Evolutionary conservation across 2,329 filamentous ascomycete genomes (phyloP).

Genomic region (Aspergillus chevalieri): DNA sequence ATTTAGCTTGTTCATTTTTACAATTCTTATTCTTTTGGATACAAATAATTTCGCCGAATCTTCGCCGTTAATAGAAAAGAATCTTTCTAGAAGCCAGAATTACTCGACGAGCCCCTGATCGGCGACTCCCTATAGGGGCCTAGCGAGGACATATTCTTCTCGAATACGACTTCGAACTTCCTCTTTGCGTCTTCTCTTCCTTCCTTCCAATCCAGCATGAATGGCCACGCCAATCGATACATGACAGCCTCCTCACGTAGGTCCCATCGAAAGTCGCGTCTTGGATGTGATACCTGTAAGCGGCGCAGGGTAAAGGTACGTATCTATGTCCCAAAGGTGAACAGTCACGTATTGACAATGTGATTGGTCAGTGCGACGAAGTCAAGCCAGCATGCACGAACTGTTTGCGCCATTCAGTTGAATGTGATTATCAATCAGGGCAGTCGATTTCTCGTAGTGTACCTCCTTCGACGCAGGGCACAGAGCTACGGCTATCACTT

Average conservation of each 20-base stretch:
- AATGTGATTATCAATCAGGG: constrained; percentile 5
- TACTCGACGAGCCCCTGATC: too few species aligned
- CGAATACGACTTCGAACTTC: neutral
- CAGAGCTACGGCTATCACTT: neutral
- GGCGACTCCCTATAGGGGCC: too few species aligned
- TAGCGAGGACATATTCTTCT: too few species aligned
- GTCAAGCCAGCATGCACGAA: constrained; percentile 6
- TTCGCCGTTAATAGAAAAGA: too few species aligned
- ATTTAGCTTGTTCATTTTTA: neutral
- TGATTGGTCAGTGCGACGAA: constrained; percentile 7
- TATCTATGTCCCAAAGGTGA: neutral
- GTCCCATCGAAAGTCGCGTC: constrained; percentile 9
- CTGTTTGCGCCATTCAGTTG: constrained; percentile 8
- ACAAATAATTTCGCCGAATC: neutral
- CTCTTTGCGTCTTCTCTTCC: too few species aligned
- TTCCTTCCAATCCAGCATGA: too few species aligned
- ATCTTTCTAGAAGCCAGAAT: too few species aligned
- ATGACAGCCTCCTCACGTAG: constrained; percentile 1
- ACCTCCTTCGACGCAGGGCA: neutral
- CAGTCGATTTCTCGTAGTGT: neutral
- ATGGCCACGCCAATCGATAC: neutral
- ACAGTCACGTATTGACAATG: neutral
- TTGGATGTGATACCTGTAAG: constrained; percentile 10
- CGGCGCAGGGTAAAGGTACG: constrained; percentile 9
- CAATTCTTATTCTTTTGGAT: neutral